Base-by-base conservation (phyloP, 129 eudicot genomes). In the Tanacetum coccineum region DNA sequence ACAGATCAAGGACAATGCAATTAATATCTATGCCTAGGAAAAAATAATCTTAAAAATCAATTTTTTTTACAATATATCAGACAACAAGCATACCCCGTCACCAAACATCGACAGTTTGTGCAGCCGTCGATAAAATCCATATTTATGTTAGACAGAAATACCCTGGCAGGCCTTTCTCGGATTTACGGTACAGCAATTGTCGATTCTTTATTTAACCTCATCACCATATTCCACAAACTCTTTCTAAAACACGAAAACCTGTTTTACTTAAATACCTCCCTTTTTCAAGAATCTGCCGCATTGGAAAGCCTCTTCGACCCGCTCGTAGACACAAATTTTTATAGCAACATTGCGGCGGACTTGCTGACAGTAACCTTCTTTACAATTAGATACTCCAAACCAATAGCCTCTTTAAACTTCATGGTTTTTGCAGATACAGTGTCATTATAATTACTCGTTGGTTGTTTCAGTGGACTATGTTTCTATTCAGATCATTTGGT, bases 361-460 rank as follows among this genome's bases (percentile, higher is more conserved):
- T 70, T 90, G 97, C 13, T 89, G 92, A 58, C 97, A 90, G 40
- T 66, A 79, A 42, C 97, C n/a, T n/a, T 95, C 58, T 68, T 84
- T 67, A 79, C n/a, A n/a, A 82, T 61, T 75, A 90, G 13, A 74
- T 87, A 90, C 17, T 54, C 92, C 95, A 90, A 79, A 90, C 73
- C 56, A 87, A 25, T n/a, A 2, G 85, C 95, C 49, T 82, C 67
- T 39, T 87, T 92, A 21, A 80, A n/a, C 65, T 50, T 64, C 64
- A 18, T 59, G 13, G 19, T 70, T 84, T 77, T 73, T n/a, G 73
- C 68, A 92, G 82, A 19, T 87, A 85, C 67, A 82, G 75, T 70
- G 84, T 82, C 92, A 87, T 90, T 73, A 50, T 82, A 84, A n/a
- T 80, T 52, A 87, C 92, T 13, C 81, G 0, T 89, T 90, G 18